Percentiles rank a stretch among this genome's conserved stretches.
phyloP scores from a whole-genome alignment of 139 green algal genomes.

The Chlorokybus atmophyticus region DNA sequence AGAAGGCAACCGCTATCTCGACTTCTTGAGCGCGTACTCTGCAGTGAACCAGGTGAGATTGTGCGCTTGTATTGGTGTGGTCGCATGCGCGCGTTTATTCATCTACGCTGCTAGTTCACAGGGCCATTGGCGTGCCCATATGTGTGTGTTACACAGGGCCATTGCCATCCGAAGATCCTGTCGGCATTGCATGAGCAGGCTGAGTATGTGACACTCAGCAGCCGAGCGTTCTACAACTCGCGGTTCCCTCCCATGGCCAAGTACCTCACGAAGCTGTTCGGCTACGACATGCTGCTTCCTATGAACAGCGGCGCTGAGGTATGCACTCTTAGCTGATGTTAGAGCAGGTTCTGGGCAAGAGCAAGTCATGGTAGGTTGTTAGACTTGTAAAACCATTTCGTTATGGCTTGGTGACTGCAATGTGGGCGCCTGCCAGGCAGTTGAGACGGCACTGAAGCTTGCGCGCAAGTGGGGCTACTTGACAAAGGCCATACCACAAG shows the following conservation, averaged over 20 bases:
- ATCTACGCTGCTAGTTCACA: no score
- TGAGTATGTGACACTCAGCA: conserved; percentile 73
- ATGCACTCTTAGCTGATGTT: no score
- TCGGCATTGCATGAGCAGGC: conserved; percentile 69
- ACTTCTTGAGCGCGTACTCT: conserved; percentile 37
- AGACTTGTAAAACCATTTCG: no score
- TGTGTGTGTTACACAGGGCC: conserved; percentile 53
- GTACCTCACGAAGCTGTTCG: conserved; percentile 62
- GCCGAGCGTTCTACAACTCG: conserved; percentile 93
- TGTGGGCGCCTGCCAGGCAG: no score
- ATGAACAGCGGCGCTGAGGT: conserved; percentile 90
- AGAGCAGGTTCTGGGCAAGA: no score
- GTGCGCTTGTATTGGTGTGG: neutral
- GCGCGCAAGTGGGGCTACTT: conserved; percentile 88
- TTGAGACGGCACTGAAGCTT: conserved; percentile 93
- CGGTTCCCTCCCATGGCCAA: conserved; percentile 82
- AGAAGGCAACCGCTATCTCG: conserved; percentile 29
- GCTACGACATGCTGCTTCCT: conserved; percentile 36
- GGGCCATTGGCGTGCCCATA: neutral
- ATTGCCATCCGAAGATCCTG: conserved; percentile 90
- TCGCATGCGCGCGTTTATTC: no score
- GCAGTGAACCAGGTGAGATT: conserved; percentile 57
- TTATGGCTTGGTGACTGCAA: no score
- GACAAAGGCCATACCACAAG: conserved; percentile 79
- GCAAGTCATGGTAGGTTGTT: no score